These are phyloP conservation scores for Danielozyma ontarioensis DNA, from an alignment of 805 yeast species.

Conservation along the genomic window DNA sequence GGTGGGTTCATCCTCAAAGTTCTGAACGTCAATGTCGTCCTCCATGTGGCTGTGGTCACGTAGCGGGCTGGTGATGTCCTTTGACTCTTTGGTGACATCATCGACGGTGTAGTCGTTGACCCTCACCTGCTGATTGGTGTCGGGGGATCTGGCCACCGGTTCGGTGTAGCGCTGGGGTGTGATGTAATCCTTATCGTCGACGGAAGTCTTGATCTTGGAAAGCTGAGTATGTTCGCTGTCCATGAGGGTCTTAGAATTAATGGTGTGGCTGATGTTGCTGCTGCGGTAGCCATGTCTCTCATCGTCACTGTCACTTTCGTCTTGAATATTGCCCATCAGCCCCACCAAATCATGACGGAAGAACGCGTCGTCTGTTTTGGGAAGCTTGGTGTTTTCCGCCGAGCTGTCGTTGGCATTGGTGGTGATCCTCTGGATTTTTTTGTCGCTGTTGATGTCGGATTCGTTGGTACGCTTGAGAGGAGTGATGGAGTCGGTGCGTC, in stretches of 20 bases:
- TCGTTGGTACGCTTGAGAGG: not conserved
- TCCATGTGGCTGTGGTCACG: conserved; percentile 6
- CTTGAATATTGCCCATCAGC: too few relatives aligned
- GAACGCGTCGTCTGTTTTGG: not conserved
- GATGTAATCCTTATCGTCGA: conserved; percentile 12
- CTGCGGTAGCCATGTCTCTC: not conserved
- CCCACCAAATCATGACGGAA: not conserved
- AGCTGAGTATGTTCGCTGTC: conserved; percentile 13
- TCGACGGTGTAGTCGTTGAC: conserved; percentile 11
- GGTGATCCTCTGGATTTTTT: not conserved
- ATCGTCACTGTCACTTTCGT: not conserved
- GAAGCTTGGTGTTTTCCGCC: too few relatives aligned
- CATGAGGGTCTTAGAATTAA: conserved; percentile 6
- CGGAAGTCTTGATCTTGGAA: conserved; percentile 10
- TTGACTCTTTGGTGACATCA: conserved; percentile 6
- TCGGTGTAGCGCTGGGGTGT: conserved; percentile 29
- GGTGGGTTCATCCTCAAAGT: conserved; percentile 22
- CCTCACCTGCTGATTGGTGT: conserved; percentile 18
- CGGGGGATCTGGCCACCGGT: conserved; percentile 25
- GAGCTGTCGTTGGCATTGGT: not conserved
- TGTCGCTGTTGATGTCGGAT: too few relatives aligned
- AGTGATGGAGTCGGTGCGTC: too few relatives aligned
- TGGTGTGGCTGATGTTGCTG: conserved; percentile 15
- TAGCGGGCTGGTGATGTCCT: conserved; percentile 22
- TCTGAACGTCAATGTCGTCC: conserved; percentile 1